Percentiles rank a stretch among this genome's conserved stretches.
phyloP scores from a whole-genome alignment of 108 stramenopile species.

The Epipyxis sp. region DNA sequence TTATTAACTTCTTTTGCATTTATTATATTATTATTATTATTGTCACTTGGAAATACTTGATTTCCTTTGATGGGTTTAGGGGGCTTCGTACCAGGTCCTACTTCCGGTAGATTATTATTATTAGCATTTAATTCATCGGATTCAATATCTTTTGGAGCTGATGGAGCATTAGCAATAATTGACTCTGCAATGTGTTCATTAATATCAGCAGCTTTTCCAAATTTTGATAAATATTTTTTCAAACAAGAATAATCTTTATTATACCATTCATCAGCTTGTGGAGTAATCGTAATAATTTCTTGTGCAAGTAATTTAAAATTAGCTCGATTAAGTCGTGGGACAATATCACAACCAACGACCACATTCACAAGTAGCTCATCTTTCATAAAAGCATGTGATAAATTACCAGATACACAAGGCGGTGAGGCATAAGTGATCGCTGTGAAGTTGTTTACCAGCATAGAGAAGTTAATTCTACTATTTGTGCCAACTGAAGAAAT shows the following conservation, averaged over 20 bases:
- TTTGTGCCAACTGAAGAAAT: neutral
- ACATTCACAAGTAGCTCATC: slow-evolving; percentile 9
- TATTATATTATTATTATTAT: too few relatives aligned
- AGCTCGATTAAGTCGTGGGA: neutral
- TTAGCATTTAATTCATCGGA: too few relatives aligned
- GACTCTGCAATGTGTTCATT: neutral
- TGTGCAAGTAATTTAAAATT: neutral
- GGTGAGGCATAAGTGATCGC: neutral
- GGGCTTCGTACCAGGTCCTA: too few relatives aligned
- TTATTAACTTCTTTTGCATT: too few relatives aligned
- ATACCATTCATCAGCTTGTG: neutral
- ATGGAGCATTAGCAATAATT: too few relatives aligned
- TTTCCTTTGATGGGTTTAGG: too few relatives aligned
- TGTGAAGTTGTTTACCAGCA: neutral
- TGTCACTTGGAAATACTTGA: too few relatives aligned
- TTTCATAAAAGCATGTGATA: neutral
- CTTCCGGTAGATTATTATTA: too few relatives aligned
- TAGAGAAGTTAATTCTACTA: neutral
- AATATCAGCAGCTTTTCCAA: slow-evolving; percentile 4
- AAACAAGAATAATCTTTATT: neutral
- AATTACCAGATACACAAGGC: neutral
- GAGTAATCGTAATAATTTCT: neutral
- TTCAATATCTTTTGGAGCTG: too few relatives aligned
- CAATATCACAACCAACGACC: neutral
- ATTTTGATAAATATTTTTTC: neutral